Evolutionary conservation across 2,329 filamentous ascomycete genomes (phyloP).

Genomic region (Aspergillus flavus): DNA sequence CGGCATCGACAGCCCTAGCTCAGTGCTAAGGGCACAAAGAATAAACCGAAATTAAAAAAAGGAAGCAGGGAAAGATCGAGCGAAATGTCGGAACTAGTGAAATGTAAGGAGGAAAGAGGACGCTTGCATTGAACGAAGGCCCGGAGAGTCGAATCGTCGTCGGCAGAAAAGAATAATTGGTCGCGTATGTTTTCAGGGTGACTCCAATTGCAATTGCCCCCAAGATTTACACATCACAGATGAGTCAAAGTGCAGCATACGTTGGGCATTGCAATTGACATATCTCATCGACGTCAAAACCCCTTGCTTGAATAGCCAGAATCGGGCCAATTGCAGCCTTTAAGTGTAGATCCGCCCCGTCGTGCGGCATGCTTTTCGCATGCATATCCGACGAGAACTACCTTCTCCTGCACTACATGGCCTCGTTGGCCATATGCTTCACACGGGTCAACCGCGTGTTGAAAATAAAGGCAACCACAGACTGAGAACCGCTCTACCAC

Average conservation of each 20-base stretch:
- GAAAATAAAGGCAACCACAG: slow-evolving; percentile 85
- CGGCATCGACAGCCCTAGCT: background rate
- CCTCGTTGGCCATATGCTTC: slow-evolving; percentile 72
- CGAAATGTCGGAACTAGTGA: background rate
- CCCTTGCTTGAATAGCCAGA: slow-evolving; percentile 31
- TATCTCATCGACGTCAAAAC: slow-evolving; percentile 8
- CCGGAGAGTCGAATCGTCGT: background rate
- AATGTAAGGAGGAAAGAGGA: background rate
- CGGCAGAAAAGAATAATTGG: background rate
- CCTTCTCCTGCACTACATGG: slow-evolving; percentile 72
- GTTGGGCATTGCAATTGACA: background rate
- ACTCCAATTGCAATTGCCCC: background rate
- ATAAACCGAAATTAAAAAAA: background rate
- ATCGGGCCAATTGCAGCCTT: slow-evolving; percentile 23
- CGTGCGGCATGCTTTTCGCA: slow-evolving; percentile 60
- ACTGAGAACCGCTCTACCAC: slow-evolving; percentile 83
- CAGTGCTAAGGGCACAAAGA: background rate
- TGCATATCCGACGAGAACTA: slow-evolving; percentile 79
- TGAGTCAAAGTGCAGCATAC: background rate
- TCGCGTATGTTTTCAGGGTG: background rate
- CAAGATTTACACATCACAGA: background rate
- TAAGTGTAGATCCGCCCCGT: slow-evolving; percentile 4
- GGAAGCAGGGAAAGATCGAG: background rate
- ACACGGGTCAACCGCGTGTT: slow-evolving; percentile 83
- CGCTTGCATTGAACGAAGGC: background rate